Evolutionary conservation across 495 filamentous ascomycete species (phyloP).

Genomic region (Lepidopterella palustris): DNA sequence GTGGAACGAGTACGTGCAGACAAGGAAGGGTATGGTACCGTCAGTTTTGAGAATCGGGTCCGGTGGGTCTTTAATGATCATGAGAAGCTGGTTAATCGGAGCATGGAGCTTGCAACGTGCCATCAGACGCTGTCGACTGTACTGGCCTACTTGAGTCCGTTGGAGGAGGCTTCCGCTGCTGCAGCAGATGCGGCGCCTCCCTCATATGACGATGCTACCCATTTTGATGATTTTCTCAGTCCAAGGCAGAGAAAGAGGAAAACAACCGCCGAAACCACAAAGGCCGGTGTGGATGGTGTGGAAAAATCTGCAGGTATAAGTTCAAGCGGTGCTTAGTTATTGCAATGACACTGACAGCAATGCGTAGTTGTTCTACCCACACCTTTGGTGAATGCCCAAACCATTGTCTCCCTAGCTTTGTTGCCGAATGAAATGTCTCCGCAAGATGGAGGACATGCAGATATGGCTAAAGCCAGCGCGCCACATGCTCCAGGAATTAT

Average conservation of each 20-base stretch:
- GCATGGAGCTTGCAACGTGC: constrained; percentile 12
- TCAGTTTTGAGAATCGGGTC: constrained; percentile 9
- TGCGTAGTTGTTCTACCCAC: too few species aligned
- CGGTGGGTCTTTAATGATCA: constrained; percentile 17
- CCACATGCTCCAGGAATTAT: too few species aligned
- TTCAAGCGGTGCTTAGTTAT: too few species aligned
- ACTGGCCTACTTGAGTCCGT: constrained; percentile 6
- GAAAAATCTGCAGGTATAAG: too few species aligned
- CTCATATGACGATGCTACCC: not conserved
- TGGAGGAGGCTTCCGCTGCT: constrained; percentile 8
- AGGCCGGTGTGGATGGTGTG: too few species aligned
- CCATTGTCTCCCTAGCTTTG: too few species aligned
- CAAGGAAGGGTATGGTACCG: constrained; percentile 8
- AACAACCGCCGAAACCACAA: too few species aligned
- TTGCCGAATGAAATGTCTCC: too few species aligned
- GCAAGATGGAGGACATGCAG: too few species aligned
- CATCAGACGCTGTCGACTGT: constrained; percentile 18
- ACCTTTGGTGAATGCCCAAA: too few species aligned
- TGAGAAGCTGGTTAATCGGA: constrained; percentile 15
- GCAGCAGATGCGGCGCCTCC: not conserved
- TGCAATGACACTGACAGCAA: too few species aligned
- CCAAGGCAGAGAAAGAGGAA: constrained; percentile 6
- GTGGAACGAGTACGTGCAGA: constrained; percentile 13
- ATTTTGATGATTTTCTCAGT: constrained; percentile 7
- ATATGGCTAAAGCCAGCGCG: too few species aligned